These are phyloP conservation scores for Raddia guianensis DNA, from an alignment of 176 grass and related monocot genomes.

Conservation along the genomic window DNA sequence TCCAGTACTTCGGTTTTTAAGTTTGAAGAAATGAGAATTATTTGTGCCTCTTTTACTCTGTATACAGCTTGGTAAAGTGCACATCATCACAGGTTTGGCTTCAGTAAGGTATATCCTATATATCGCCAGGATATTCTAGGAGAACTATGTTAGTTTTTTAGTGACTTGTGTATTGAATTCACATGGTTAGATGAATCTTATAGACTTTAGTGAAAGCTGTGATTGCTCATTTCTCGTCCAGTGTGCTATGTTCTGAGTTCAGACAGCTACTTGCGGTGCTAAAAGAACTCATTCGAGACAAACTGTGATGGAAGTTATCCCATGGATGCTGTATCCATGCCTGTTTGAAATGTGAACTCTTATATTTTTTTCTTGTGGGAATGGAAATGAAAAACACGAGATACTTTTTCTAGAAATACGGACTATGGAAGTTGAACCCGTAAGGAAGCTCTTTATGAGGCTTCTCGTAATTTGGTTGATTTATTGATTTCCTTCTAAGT, in stretches of 20 bases:
- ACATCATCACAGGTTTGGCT: neutral
- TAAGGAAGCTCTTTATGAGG: no score
- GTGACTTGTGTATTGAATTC: neutral
- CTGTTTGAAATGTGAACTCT: no score
- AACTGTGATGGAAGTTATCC: neutral
- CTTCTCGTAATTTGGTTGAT: no score
- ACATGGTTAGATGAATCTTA: constrained; percentile 12
- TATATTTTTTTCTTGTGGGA: no score
- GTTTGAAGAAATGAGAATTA: constrained; percentile 22
- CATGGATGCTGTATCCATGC: no score
- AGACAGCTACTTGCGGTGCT: neutral
- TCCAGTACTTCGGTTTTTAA: neutral
- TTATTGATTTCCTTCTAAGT: neutral
- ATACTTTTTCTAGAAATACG: no score
- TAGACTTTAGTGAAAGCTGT: constrained; percentile 11
- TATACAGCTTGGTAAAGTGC: neutral
- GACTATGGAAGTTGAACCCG: no score
- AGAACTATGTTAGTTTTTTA: neutral
- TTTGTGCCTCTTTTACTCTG: neutral
- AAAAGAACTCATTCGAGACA: neutral
- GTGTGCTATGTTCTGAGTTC: neutral
- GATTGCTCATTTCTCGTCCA: neutral
- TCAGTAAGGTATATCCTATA: neutral
- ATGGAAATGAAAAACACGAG: no score
- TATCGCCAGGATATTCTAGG: neutral